Evolutionary conservation across 441 rosid species (phyloP), one percentile per base, ranked within the genome.

Genomic region (Corymbia citriodora): DNA sequence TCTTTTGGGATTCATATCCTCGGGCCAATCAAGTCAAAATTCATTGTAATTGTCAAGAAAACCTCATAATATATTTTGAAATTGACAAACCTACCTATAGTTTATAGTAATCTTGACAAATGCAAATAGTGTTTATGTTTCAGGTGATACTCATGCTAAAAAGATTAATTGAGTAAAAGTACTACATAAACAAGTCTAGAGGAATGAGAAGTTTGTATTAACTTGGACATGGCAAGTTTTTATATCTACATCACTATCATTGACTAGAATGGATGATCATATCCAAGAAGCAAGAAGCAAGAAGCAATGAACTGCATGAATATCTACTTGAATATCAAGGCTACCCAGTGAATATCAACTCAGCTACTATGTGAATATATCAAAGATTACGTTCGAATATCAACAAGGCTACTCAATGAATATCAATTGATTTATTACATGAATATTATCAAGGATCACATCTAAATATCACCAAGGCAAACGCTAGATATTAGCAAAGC

Each of bases 301-400:
- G 2, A 59, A 59, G 45, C 45, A 40, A 40, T 40, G 45, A 6
- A 59, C n/a, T 25, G 0, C n/a, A 1, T 59, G 0, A 59, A 10
- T 59, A 13, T 10, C 65, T 59, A 7, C 65, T 59, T 1, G 1
- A 59, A 59, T 25, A 59, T 10, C n/a, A 25, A 59, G n/a, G 65
- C n/a, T 59, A 59, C 65, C 25, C 11, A 59, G 3, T 59, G 65
- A 59, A 10, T 59, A 59, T 57, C 29, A 9, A 57, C 23, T 1
- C 6, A 1, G 13, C 63, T 57, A 5, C 61, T 57, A 2, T 19
- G 23, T 57, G 27, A 57, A 21, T 55, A 55, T 55, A 57, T 57
- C 29, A 23, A 57, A 27, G 13, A 4, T 57, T 23, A 27, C 61
- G 21, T 57, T 27, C 10, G 27, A 57, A 57, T 57, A 57, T 57